Evolutionary conservation across 1,139 yeast species (phyloP).

Genomic region (Magnusiomyces suaveolens): DNA sequence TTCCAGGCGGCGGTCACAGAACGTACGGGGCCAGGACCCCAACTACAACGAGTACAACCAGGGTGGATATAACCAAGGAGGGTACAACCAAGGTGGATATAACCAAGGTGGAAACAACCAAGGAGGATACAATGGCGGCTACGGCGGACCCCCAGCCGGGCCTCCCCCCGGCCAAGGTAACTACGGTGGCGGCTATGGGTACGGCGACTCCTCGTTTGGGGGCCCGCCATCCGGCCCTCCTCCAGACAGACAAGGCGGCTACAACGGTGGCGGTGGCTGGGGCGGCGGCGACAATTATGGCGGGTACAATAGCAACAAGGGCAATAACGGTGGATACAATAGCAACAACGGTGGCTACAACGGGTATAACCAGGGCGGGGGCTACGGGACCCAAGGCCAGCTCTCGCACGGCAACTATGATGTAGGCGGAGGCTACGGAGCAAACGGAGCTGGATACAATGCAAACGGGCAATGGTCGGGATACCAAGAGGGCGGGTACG

Average conservation of each 20-base stretch:
- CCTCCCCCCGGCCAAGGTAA: not conserved
- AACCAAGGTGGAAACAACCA: conserved; percentile 16
- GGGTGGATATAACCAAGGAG: not conserved
- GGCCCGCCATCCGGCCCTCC: conserved; percentile 3
- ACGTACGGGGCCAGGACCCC: conserved; percentile 21
- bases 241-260: not conserved
- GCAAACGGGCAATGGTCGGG: not conserved
- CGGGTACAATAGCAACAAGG: not conserved
- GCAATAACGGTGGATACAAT: not conserved
- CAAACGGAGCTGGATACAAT: not conserved
- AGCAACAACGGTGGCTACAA: not conserved
- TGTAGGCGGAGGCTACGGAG: not conserved
- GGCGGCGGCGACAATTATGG: not conserved
- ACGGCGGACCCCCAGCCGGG: too few species aligned
- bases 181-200: conserved; percentile 3
- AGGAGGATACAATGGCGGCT: not conserved
- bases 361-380: not conserved
- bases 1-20: conserved; percentile 17
- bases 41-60: not conserved
- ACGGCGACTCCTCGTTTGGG: not conserved
- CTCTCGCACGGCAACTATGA: not conserved
- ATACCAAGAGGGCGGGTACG: conserved; percentile 1
- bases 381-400: not conserved
- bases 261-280: not conserved
- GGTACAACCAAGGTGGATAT: not conserved